phyloP scores from a whole-genome alignment of 192 early-diverging fungal genomes.

The Linderina pennispora region DNA sequence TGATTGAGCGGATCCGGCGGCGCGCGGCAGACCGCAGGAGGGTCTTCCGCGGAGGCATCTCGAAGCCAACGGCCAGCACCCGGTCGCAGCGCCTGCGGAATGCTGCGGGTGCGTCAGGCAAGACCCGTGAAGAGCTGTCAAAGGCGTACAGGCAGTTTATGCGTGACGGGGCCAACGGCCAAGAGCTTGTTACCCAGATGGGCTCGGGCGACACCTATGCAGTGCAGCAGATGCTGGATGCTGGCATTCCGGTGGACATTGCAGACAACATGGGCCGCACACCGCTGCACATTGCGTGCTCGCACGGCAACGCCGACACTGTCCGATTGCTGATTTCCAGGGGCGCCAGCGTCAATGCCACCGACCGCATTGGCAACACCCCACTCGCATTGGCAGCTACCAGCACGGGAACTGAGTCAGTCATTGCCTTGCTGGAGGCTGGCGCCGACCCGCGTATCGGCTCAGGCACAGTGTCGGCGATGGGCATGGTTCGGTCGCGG shows the following conservation, averaged over 20 bases:
- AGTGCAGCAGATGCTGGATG: constrained; percentile 13
- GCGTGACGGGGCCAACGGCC: constrained; percentile 14
- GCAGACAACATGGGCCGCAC: constrained; percentile 25
- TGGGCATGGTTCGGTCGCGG: constrained; percentile 38
- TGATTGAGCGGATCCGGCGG: constrained; percentile 3
- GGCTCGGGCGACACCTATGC: constrained; percentile 24
- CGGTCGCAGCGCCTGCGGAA: too few relatives aligned
- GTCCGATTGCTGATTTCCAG: constrained; percentile 26
- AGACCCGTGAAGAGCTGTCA: too few relatives aligned
- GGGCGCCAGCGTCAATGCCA: constrained; percentile 32
- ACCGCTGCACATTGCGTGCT: constrained; percentile 36
- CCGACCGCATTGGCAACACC: constrained; percentile 35
- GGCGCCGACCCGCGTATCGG: constrained; percentile 38
- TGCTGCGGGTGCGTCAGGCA: too few relatives aligned
- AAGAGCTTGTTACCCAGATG: constrained; percentile 11
- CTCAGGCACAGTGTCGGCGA: constrained; percentile 16
- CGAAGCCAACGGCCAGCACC: too few relatives aligned
- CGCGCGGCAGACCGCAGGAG: constrained; percentile 4
- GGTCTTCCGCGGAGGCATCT: constrained; percentile 1
- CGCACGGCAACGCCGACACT: constrained; percentile 16
- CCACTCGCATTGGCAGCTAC: constrained; percentile 40
- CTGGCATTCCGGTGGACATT: constrained; percentile 10
- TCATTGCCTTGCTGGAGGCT: constrained; percentile 25
- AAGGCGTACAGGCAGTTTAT: constrained; percentile 4
- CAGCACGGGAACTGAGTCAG: constrained; percentile 13